phyloP scores from a whole-genome alignment of 176 grass and related monocot species.

The Phoenix dactylifera region DNA sequence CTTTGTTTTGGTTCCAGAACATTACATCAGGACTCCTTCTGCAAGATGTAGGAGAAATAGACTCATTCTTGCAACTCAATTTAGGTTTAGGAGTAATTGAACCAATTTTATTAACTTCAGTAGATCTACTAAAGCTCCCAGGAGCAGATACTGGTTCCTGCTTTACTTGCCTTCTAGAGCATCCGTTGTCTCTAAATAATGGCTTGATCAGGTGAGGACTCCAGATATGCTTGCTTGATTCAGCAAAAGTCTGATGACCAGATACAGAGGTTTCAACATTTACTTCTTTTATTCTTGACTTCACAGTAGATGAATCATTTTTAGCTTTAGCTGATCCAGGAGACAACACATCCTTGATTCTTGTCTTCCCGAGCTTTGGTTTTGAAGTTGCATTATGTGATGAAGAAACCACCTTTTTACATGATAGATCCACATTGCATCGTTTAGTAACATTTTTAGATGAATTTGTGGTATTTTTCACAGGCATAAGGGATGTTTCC shows the following conservation, averaged over 20 bases:
- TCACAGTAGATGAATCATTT: constrained; percentile 19
- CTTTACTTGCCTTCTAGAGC: constrained; percentile 46
- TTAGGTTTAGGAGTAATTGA: constrained; percentile 26
- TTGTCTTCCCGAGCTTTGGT: constrained; percentile 8
- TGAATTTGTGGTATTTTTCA: background rate
- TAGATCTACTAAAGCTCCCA: constrained; percentile 21
- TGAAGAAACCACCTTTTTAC: constrained; percentile 4
- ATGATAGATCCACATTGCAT: constrained; percentile 1
- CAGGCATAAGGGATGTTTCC: background rate
- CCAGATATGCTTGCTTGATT: constrained; percentile 39
- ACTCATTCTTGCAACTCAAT: constrained; percentile 44
- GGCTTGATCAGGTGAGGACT: constrained; percentile 45
- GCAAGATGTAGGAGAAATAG: constrained; percentile 39
- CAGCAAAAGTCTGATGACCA: constrained; percentile 28
- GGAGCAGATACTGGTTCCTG: constrained; percentile 37
- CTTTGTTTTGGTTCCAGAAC: constrained; percentile 24
- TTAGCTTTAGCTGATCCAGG: constrained; percentile 5
- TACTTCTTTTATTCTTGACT: constrained; percentile 28
- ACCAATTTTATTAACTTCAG: constrained; percentile 7
- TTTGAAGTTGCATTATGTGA: background rate
- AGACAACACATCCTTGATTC: constrained; percentile 17
- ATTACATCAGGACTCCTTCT: constrained; percentile 28
- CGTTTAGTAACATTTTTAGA: constrained; percentile 1
- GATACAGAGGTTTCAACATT: constrained; percentile 29
- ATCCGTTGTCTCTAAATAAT: constrained; percentile 34